These are phyloP conservation scores for Iberis pinnata DNA, from an alignment of 345 rosid species.

Conservation along the genomic window DNA sequence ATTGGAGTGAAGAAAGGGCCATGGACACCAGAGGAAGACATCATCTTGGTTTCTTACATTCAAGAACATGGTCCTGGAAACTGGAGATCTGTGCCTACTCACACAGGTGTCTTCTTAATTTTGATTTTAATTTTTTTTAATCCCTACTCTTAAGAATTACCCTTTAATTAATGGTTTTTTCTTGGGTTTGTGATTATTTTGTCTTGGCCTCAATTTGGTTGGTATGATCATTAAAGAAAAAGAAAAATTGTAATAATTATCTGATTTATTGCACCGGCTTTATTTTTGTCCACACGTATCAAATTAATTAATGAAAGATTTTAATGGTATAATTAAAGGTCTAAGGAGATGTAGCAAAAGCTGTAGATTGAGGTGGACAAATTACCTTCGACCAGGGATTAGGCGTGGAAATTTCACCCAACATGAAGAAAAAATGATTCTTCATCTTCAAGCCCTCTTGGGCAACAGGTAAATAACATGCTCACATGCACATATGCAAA, in stretches of 20 bases:
- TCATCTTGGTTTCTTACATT: conserved; percentile 77
- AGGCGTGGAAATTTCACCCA: conserved; percentile 83
- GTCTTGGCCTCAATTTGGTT: conserved; percentile 29
- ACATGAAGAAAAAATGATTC: conserved; percentile 82
- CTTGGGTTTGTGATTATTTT: conserved; percentile 26
- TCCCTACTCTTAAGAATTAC: conserved; percentile 11
- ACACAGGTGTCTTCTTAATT: conserved; percentile 46
- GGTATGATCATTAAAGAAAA: conserved; percentile 45
- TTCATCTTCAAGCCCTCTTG: conserved; percentile 93
- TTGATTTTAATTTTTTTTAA: not conserved
- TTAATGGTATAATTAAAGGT: conserved; percentile 40
- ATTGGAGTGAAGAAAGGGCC: conserved; percentile 90
- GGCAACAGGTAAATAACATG: conserved; percentile 64
- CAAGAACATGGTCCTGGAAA: conserved; percentile 98
- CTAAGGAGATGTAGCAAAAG: conserved; percentile 94
- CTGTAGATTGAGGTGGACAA: conserved; percentile 94
- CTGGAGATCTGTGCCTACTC: conserved; percentile 87
- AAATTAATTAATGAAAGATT: not conserved
- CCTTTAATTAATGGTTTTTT: conserved; percentile 16
- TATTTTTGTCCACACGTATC: conserved; percentile 17
- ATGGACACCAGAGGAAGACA: conserved; percentile 98
- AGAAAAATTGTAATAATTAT: conserved; percentile 25
- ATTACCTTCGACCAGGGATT: conserved; percentile 89
- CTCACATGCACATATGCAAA: conserved; percentile 18
- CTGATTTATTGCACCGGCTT: conserved; percentile 7